phyloP scores from a whole-genome alignment of 495 filamentous ascomycete genomes.

The Penicillium ucsense region DNA sequence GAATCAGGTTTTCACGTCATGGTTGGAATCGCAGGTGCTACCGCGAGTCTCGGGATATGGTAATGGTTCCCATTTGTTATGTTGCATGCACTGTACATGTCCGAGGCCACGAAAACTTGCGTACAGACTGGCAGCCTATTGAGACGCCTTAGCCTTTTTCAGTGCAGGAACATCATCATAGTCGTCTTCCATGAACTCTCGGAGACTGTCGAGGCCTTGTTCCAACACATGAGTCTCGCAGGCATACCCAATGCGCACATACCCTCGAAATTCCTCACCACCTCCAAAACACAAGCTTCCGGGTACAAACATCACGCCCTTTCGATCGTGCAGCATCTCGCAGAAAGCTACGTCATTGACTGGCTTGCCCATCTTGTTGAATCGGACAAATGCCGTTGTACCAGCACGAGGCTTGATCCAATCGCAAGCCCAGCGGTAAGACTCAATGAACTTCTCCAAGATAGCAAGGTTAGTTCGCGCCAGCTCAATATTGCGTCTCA shows the following conservation, averaged over 20 bases:
- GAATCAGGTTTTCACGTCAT: too few species aligned
- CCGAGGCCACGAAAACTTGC: too few species aligned
- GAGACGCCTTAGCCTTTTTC: slow-evolving; percentile 17
- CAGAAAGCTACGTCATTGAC: slow-evolving; percentile 69
- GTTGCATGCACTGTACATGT: too few species aligned
- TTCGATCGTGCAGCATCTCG: slow-evolving; percentile 54
- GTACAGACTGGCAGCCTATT: background rate
- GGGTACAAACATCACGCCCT: slow-evolving; percentile 72
- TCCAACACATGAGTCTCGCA: slow-evolving; percentile 59
- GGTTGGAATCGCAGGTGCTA: too few species aligned
- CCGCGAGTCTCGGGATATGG: too few species aligned
- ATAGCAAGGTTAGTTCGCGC: slow-evolving; percentile 61
- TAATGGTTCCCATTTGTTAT: too few species aligned
- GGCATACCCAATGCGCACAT: slow-evolving; percentile 72
- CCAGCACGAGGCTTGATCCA: slow-evolving; percentile 76
- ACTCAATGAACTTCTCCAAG: slow-evolving; percentile 57
- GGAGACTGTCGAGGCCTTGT: slow-evolving; percentile 53
- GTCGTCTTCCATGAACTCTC: slow-evolving; percentile 51
- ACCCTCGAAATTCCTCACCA: slow-evolving; percentile 63
- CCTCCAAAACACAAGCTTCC: slow-evolving; percentile 67
- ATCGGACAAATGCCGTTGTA: slow-evolving; percentile 72
- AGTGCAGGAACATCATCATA: slow-evolving; percentile 42
- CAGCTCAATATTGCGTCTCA: slow-evolving; percentile 60
- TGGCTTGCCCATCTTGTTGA: slow-evolving; percentile 51
- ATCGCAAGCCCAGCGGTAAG: slow-evolving; percentile 50